phyloP scores from a whole-genome alignment of 225 moss, liverwort and hornwort genomes.

The Thuidium tamariscinum region DNA sequence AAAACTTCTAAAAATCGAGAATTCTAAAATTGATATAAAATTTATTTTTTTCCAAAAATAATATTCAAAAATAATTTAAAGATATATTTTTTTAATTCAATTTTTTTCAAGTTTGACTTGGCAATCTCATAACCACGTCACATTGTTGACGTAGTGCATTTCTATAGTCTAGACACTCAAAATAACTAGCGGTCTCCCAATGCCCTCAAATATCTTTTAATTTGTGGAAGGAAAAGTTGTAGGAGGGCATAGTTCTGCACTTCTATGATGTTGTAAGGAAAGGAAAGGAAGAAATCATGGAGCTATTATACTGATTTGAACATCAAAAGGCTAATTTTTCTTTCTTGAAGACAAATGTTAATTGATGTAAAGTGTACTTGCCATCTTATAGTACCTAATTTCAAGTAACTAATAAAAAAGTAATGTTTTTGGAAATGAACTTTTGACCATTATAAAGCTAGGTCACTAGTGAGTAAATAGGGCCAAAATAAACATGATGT shows the following conservation, averaged over 20 bases:
- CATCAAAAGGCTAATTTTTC: neutral
- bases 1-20: too few species aligned
- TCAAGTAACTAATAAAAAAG: neutral
- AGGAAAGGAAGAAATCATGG: accelerated
- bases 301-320: accelerated
- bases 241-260: accelerated
- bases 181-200: too few species aligned
- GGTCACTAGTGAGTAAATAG: neutral
- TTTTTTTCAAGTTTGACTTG: too few species aligned
- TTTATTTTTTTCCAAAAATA: too few species aligned
- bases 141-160: too few species aligned
- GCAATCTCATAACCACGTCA: too few species aligned
- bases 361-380: neutral
- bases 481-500: neutral
- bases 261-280: accelerated
- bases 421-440: accelerated
- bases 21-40: too few species aligned
- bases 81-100: too few species aligned
- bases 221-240: accelerated
- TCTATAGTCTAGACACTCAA: too few species aligned
- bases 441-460: neutral
- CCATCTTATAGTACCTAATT: accelerated
- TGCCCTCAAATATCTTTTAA: too few species aligned
- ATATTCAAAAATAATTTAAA: too few species aligned
- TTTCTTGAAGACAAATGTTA: neutral